These are phyloP conservation scores for Alternaria alternata DNA, from an alignment of 2,329 filamentous ascomycete genomes.

Conservation along the genomic window DNA sequence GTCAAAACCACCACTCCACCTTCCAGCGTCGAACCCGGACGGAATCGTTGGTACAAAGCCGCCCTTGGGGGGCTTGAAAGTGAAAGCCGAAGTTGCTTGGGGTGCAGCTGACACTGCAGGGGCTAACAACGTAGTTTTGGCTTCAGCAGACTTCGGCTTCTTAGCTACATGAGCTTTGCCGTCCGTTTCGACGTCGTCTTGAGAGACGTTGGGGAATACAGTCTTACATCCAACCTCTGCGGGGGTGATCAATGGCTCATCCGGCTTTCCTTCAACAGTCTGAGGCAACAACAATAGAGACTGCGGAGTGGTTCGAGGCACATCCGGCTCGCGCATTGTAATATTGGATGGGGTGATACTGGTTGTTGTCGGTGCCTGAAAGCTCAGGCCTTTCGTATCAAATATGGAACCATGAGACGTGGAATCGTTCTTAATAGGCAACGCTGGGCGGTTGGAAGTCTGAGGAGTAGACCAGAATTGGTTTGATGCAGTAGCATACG, in stretches of 20 bases:
- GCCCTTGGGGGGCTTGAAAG: background rate
- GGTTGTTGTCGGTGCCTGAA: background rate
- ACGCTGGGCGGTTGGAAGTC: background rate
- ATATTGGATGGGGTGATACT: background rate
- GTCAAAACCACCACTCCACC: background rate
- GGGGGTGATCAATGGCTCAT: background rate
- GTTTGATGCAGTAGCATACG: background rate
- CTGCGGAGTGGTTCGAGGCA: background rate
- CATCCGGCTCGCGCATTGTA: background rate
- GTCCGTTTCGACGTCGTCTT: no score
- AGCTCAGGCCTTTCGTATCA: background rate
- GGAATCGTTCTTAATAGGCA: background rate
- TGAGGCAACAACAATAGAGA: no score
- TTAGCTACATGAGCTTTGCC: background rate
- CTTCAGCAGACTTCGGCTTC: background rate
- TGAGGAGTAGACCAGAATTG: background rate
- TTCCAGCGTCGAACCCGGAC: background rate
- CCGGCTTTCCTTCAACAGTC: background rate
- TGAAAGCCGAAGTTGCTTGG: background rate
- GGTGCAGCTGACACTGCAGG: background rate
- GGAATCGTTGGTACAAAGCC: background rate
- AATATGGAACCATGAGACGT: background rate
- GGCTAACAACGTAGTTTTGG: background rate
- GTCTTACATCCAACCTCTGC: background rate
- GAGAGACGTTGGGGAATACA: background rate